These are phyloP conservation scores for Psilocybe azurescens DNA, from an alignment of 768 basidiomycete species.

Conservation along the genomic window DNA sequence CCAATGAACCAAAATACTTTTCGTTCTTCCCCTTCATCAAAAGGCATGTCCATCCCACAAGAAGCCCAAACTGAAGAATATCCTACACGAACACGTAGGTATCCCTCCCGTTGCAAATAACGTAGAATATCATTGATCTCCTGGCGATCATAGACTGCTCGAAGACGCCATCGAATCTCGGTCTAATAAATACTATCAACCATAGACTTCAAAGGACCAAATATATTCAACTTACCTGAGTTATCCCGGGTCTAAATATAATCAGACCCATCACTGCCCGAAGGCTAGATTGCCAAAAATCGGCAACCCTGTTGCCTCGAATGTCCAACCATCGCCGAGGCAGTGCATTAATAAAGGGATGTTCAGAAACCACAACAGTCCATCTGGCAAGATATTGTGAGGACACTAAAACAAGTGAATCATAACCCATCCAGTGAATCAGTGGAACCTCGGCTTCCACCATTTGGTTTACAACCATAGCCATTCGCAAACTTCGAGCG, in stretches of 20 bases:
- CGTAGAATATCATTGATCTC: slow-evolving; percentile 70
- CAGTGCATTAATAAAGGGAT: slow-evolving; percentile 49
- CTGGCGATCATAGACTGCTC: slow-evolving; percentile 75
- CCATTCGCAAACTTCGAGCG: slow-evolving; percentile 10
- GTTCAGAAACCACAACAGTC: slow-evolving; percentile 59
- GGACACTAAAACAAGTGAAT: slow-evolving; percentile 57
- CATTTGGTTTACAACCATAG: slow-evolving; percentile 34
- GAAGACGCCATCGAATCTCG: slow-evolving; percentile 75
- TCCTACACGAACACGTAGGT: slow-evolving; percentile 41
- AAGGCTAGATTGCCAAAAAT: slow-evolving; percentile 76
- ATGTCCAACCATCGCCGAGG: slow-evolving; percentile 84
- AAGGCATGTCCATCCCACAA: slow-evolving; percentile 30
- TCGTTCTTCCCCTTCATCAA: slow-evolving; percentile 59
- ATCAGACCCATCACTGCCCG: slow-evolving; percentile 71
- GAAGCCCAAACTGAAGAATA: slow-evolving; percentile 25
- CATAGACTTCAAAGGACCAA: neutral
- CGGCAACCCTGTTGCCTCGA: slow-evolving; percentile 57
- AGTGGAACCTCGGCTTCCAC: slow-evolving; percentile 55
- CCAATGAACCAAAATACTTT: slow-evolving; percentile 62
- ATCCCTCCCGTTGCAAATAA: slow-evolving; percentile 58
- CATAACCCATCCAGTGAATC: slow-evolving; percentile 73
- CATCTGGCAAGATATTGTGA: slow-evolving; percentile 55
- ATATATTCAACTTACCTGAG: slow-evolving; percentile 54
- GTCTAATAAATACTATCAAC: slow-evolving; percentile 41
- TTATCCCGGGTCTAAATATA: slow-evolving; percentile 74